phyloP scores from a whole-genome alignment of 805 yeast species.

The Candida namnaoensis region DNA sequence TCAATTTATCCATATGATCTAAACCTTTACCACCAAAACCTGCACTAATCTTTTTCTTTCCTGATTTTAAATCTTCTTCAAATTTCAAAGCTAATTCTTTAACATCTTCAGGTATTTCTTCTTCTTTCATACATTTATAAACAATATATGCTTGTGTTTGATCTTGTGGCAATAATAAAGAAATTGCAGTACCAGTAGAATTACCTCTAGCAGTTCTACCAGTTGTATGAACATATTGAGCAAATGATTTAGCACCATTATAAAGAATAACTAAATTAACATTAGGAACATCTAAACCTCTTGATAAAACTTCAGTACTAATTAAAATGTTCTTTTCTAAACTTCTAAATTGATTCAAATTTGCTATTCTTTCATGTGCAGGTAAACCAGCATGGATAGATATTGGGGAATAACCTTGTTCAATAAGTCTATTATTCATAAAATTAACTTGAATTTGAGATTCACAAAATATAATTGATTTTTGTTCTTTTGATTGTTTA shows the following conservation, averaged over 20 bases:
- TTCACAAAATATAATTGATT: constrained; percentile 77
- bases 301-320: constrained; percentile 91
- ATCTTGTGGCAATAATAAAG: constrained; percentile 59
- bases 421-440: constrained; percentile 43
- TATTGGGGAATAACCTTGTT: constrained; percentile 47
- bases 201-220: constrained; percentile 94
- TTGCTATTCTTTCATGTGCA: constrained; percentile 70
- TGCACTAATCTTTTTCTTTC: constrained; percentile 52
- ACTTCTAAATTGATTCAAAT: constrained; percentile 58
- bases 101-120: constrained; percentile 44
- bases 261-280: constrained; percentile 74
- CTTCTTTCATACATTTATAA: constrained; percentile 36
- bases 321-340: constrained; percentile 59
- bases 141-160: constrained; percentile 59
- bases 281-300: constrained; percentile 91
- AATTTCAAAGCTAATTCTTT: constrained; percentile 44
- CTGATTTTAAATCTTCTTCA: constrained; percentile 51
- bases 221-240: constrained; percentile 92
- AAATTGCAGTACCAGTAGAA: constrained; percentile 62
- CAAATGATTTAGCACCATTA: constrained; percentile 81
- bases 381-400: constrained; percentile 91
- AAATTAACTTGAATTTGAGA: constrained; percentile 83
- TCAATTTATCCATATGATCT: constrained; percentile 58
- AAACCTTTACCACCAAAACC: constrained; percentile 96
- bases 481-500: constrained; percentile 28